Percentiles rank a stretch among this genome's conserved stretches.
Evolutionary conservation across 192 early-diverging fungal genomes (phyloP).

Genomic region (Funneliformis mosseae): DNA sequence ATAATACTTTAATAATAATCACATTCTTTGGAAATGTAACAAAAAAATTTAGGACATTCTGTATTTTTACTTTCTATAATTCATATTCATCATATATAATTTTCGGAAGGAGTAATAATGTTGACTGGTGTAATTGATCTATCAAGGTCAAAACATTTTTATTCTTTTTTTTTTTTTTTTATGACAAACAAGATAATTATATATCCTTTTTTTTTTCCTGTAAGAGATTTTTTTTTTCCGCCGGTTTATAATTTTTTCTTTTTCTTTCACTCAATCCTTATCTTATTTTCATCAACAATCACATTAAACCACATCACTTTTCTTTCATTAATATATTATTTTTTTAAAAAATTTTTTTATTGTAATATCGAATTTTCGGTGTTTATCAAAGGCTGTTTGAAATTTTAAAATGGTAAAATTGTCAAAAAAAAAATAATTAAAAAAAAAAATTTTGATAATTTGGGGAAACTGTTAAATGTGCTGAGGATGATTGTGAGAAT

Average conservation of each 20-base stretch:
- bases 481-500: background rate
- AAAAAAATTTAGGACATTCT: background rate
- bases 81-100: background rate
- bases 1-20: constrained; percentile 2
- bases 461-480: background rate
- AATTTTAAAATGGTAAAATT: background rate
- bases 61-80: background rate
- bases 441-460: no score
- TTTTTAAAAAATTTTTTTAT: background rate
- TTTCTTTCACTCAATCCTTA: background rate
- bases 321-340: background rate
- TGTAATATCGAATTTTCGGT: background rate
- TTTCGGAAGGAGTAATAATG: no score
- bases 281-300: background rate
- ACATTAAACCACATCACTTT: background rate
- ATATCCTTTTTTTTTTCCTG: background rate
- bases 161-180: background rate
- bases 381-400: background rate
- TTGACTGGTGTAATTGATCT: no score
- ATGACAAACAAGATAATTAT: background rate
- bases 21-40: background rate
- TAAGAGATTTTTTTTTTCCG: background rate
- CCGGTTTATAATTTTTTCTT: background rate
- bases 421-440: no score
- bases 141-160: no score